These are phyloP conservation scores for Tolypocladium capitatum DNA, from an alignment of 2,329 filamentous ascomycete species.

Conservation along the genomic window DNA sequence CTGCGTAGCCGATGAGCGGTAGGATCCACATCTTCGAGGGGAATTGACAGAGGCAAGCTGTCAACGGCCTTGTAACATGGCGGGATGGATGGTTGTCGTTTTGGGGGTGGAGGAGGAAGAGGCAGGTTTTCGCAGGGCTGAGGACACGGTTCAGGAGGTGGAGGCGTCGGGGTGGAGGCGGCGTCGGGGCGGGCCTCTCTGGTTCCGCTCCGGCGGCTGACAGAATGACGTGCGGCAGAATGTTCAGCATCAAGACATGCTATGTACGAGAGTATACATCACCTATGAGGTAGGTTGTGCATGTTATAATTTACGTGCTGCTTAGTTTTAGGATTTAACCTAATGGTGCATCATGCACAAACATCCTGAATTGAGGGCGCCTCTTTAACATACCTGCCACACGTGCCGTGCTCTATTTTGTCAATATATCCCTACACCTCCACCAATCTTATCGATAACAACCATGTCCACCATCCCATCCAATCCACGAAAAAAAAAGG, in stretches of 20 bases:
- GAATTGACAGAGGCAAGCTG: conserved; percentile 12
- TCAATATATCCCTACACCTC: no score
- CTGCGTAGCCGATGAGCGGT: conserved; percentile 79
- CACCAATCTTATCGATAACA: not conserved
- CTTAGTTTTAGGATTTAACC: no score
- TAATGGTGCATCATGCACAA: no score
- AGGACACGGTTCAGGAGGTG: not conserved
- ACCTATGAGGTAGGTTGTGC: no score
- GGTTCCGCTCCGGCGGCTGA: conserved; percentile 2
- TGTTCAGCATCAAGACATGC: no score
- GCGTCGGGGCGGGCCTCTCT: not conserved
- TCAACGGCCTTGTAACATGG: conserved; percentile 4
- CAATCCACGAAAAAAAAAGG: not conserved
- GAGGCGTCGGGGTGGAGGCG: no score
- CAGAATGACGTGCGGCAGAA: not conserved
- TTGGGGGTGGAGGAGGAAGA: not conserved
- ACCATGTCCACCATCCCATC: not conserved
- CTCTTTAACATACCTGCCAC: no score
- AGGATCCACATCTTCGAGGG: conserved; percentile 72
- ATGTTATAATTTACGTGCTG: no score
- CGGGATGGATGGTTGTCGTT: not conserved
- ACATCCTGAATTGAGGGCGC: no score
- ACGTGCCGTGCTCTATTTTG: not conserved
- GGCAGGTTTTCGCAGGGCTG: not conserved
- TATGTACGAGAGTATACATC: no score